These are phyloP conservation scores for Mycena albidolilacea DNA, from an alignment of 768 basidiomycete species.

Conservation along the genomic window DNA sequence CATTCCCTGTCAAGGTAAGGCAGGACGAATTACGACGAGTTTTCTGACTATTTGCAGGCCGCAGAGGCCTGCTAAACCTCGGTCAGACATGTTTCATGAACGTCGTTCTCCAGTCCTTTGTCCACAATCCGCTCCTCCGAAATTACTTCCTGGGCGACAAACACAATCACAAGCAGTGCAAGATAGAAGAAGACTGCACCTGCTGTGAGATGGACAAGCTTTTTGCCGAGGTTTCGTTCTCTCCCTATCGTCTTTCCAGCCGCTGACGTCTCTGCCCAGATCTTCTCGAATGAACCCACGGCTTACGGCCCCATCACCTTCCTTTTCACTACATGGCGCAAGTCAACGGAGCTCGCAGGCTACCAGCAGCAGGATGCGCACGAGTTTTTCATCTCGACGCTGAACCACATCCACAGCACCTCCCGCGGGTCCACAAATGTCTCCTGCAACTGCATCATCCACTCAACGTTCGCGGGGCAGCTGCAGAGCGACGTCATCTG, in stretches of 20 bases:
- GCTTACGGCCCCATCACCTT: background rate
- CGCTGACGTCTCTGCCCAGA: background rate
- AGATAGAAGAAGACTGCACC: background rate
- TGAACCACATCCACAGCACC: slow-evolving; percentile 1
- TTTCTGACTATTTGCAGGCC: background rate
- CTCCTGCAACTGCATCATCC: background rate
- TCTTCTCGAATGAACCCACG: background rate
- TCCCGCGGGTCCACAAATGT: background rate
- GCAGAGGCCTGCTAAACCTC: background rate
- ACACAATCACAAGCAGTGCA: background rate
- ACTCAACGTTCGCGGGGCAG: background rate
- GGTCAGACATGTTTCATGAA: slow-evolving; percentile 1
- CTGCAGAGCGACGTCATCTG: background rate
- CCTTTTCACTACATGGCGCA: background rate
- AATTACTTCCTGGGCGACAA: background rate
- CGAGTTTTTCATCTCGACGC: background rate
- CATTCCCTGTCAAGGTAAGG: background rate
- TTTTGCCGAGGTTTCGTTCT: background rate
- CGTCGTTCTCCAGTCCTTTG: background rate
- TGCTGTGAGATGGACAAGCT: slow-evolving; percentile 1
- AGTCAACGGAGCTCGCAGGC: background rate
- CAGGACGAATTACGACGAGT: background rate
- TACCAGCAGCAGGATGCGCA: background rate
- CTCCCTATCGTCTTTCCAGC: background rate
- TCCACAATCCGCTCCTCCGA: slow-evolving; percentile 1